Evolutionary conservation across 176 grass and related monocot species (phyloP).

Genomic region (Rhynchospora pubera): DNA sequence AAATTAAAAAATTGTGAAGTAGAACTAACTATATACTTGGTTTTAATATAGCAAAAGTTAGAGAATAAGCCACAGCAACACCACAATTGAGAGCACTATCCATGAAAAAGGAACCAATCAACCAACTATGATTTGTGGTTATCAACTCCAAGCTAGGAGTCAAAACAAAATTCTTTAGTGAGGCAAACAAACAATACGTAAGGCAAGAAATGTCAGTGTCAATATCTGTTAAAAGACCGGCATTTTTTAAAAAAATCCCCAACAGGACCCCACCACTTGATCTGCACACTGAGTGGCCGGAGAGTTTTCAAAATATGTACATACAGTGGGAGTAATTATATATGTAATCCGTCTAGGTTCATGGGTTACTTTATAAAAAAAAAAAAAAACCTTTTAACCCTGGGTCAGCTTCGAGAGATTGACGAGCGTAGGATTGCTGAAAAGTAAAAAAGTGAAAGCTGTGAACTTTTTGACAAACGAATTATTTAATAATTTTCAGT

Average conservation of each 20-base stretch:
- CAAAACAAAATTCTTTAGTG: not conserved
- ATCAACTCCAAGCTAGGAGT: not conserved
- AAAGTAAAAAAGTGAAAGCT: no score
- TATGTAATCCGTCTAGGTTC: not conserved
- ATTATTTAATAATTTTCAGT: no score
- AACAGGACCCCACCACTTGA: not conserved
- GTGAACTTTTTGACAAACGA: no score
- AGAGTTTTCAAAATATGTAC: not conserved
- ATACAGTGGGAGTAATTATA: not conserved
- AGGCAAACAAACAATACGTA: not conserved
- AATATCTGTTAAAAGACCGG: not conserved
- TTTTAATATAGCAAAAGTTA: not conserved
- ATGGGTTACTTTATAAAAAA: not conserved
- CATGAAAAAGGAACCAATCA: not conserved
- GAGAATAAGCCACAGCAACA: not conserved
- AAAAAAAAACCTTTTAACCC: not conserved
- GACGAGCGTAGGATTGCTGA: no score
- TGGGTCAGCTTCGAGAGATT: not conserved
- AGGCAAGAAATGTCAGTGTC: not conserved
- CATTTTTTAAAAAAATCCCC: no score
- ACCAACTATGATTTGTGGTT: not conserved
- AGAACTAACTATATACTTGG: not conserved
- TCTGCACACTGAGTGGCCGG: not conserved
- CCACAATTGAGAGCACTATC: not conserved
- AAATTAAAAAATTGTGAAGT: not conserved